Base-by-base conservation (phyloP, 2,329 filamentous ascomycete genomes). In the Sporothrix protearum region DNA sequence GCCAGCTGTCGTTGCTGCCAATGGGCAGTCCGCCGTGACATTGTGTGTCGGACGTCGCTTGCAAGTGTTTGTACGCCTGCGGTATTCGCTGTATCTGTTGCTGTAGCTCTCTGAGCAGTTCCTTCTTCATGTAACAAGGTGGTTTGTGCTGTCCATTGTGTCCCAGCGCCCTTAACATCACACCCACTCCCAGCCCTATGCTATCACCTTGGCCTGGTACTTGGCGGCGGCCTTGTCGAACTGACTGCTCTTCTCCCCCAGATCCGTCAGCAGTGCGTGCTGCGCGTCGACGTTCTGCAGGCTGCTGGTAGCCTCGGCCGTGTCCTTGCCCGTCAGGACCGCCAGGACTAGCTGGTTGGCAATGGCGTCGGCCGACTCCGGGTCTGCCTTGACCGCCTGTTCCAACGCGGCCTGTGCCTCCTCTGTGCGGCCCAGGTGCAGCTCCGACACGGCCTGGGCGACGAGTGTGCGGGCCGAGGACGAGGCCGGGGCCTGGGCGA, bases 151-250 rank as follows among this genome's bases (percentile, higher is more conserved):
- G 33, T 36, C 33, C 59, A 25, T 25, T 42, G 66, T 57, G 14
- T 36, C 36, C n/a, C 33, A 25, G 12, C 36, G 12, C 33, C 3
- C 8, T 25, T 14, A 28, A n/a, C 9, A 19, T 16, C 16, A 8
- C 22, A 22, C 22, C 55, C 25, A n/a, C 19, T 47, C 33, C 8
- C 4, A 16, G 3, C 28, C 80, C 42, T 19, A 6, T 30, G 8
- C 19, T 80, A 88, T 73, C 74, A 93, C 93, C 84, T 95, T 97
- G 45, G 94, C 87, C 75, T 88, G 90, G 81, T 96, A 98, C 83
- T 97, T 98, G 33, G 88, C 85, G 25, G 92, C 92, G 14, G 94
- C 94, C 77, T 89, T 89, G 80, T 97, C 93, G 79, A 98, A 98
- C 72, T 94, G 82, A n/a, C 85, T 87, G 80, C 89, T 93, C 89